Evolutionary conservation across 768 basidiomycete genomes (phyloP), one percentile per base, ranked within the genome.

Genomic region (Tricholomella constricta): DNA sequence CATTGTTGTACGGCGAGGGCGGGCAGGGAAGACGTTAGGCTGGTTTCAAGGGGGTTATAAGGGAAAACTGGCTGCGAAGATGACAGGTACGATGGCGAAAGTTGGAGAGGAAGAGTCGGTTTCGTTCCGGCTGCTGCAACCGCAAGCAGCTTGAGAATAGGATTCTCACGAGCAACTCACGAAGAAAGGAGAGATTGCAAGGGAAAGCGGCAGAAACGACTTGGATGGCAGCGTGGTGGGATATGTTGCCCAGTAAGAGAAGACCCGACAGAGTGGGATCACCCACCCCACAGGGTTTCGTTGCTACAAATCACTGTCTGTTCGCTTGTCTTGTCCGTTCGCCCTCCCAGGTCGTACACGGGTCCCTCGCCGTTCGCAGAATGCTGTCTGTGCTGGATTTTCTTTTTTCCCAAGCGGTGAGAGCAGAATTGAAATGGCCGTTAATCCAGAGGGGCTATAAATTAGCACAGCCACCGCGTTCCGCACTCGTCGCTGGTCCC

Each of bases 221-320:
- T 44, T 23, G 55, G 45, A 40, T 52, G 38, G 27, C 52, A 36
- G 48, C 45, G 31, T 38, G 45, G 54, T 55, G 55, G 62, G 58
- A 61, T 55, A 48, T 38, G 56, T 41, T 57, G 63, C 48, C 62
- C 60, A 65, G 58, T 56, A 62, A 60, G 61, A 58, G 59, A 56
- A 61, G 70, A 75, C 72, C 73, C 74, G 70, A 73, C 58, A 71
- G 67, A 75, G 69, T 74, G 74, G 74, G 67, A 68, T 62, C 60
- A 58, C 61, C 65, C 67, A 68, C 65, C 59, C 61, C 54, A 48
- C 52, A 53, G 57, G 49, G 58, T 62, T 53, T 58, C 48, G 50
- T 25, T 22, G 36, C 56, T 34, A 53, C 25, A 56, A 51, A 38
- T 37, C 22, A 31, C 44, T 50, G 41, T 37, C 32, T 32, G 9